Percentiles rank a stretch among this genome's conserved stretches.
Conservation (phyloP, 139 green algal genomes). For the Picochlorum sp. region DNA sequence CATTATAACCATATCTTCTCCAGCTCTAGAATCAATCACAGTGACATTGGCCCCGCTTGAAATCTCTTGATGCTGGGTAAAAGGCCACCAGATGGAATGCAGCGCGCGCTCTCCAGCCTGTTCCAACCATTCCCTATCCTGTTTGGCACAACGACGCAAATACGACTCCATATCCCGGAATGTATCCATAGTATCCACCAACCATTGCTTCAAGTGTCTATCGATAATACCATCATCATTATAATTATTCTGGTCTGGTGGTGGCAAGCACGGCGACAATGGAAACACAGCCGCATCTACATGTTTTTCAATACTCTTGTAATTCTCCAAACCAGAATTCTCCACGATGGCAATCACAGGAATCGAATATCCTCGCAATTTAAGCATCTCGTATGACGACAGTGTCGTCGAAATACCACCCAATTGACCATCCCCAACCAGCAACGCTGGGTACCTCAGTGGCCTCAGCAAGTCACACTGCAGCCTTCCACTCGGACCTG, state of each 20-base stretch:
- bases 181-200: constrained; percentile 27
- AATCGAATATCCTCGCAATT: constrained; percentile 61
- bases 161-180: constrained; percentile 46
- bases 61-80: constrained; percentile 80
- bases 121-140: constrained; percentile 37
- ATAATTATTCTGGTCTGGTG: neutral
- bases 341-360: constrained; percentile 58
- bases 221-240: constrained; percentile 31
- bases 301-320: constrained; percentile 17
- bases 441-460: constrained; percentile 71
- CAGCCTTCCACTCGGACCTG: constrained; percentile 67
- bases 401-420: constrained; percentile 90
- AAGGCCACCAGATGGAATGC: constrained; percentile 86
- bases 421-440: constrained; percentile 83
- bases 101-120: constrained; percentile 15
- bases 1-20: constrained; percentile 52
- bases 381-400: constrained; percentile 63
- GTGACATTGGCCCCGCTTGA: constrained; percentile 32
- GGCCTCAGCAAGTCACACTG: constrained; percentile 71
- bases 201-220: constrained; percentile 45
- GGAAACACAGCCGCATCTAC: constrained; percentile 7
- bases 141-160: constrained; percentile 32
- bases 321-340: constrained; percentile 24
- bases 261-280: neutral
- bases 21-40: constrained; percentile 78